Base-by-base conservation (phyloP, 805 yeast species). In the Metschnikowia vanudenii region DNA sequence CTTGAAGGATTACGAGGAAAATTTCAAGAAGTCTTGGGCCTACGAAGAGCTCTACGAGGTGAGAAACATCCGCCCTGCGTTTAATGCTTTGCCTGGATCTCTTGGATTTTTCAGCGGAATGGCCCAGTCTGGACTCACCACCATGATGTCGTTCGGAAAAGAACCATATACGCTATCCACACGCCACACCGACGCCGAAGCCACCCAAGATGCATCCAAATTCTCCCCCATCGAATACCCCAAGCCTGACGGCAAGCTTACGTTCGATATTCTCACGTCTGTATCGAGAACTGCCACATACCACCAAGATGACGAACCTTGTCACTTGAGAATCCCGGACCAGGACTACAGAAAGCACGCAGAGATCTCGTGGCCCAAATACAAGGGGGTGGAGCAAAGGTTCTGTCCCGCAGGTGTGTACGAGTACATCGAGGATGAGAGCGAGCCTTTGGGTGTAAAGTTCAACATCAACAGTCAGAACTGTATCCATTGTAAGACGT, bases 321-420 rank as follows among this genome's bases (percentile, higher is more conserved):
- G 94, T 54, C 99, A 94, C 70, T 75, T 94, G 59, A 71, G 94
- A 55, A 61, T 73, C 13, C 76, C 75, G 58, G 74, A 77, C 10
- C 88, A 84, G 63, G 82, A 84, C 57, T 61, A 78, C 55, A 71
- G 76, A 20, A 72, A 77, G 54, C 97, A 92, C 65, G 81, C 95
- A 0, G 75, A 76, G 34, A 68, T 64, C 12, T 71, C 89, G 20
- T 94, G 79, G 68, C 90, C 92, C 11, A 81, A 76, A 54, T 94
- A 72, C 71, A 74, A 87, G 64, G 99, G 99, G 17, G 75, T 94
- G 17, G 99, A 94, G 66, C 84, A 81, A 60, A 74, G 95, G 51
- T 94, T 94, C 73, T 94, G 99, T 61, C 99, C 99, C 3, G 99
- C 99, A 18, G 99, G 99, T 19, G 99, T 94, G 11, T 94, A 94